Evolutionary conservation across 1,139 yeast genomes (phyloP), one percentile per base, ranked within the genome.

Genomic region (Pichia sp.): DNA sequence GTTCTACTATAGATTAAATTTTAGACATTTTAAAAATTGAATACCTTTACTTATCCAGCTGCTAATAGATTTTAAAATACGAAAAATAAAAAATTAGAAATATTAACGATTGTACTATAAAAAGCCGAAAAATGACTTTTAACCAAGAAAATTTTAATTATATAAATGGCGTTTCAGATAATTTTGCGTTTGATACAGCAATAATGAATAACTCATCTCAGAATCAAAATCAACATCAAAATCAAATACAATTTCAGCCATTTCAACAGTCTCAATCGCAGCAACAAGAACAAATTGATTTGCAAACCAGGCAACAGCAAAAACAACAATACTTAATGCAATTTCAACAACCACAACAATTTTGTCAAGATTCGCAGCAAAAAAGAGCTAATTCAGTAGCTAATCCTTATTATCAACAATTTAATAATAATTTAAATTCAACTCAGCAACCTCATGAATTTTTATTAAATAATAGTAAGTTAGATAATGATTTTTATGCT

Each of bases 181-280:
- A 25, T 26, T 46, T 42, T 40, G 47, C 38, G 6, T 39, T 46
- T 10, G 42, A 38, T 34, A 10, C 48, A 28, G 34, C 34, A 28
- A 37, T 37, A n/a, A 28, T 37, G 40, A 37, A 37, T n/a, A 37
- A 28, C n/a, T 29, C 31, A 28, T 4, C 32, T 37, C 32, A 37
- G 26, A 27, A 1, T 26, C 30, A 36, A 28, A n/a, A 9, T 18
- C 39, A 26, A 7, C 3, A 2, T 10, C 30, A 26, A 36, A 26
- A n/a, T n/a, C 53, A 48, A 37, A 53, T 48, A 25, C 55, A 47
- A 25, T 47, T 41, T n/a, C 52, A 40, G 4, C 55, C 48, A 30
- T 59, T 50, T 5, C 51, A 40, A 34, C 53, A 45, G 31, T 51
- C 45, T 7, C 55, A 46, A 40, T 50, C 38, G 4, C 58, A 45